These are phyloP conservation scores for Termitomyces sp. DNA, from an alignment of 768 basidiomycete species.

Conservation along the genomic window DNA sequence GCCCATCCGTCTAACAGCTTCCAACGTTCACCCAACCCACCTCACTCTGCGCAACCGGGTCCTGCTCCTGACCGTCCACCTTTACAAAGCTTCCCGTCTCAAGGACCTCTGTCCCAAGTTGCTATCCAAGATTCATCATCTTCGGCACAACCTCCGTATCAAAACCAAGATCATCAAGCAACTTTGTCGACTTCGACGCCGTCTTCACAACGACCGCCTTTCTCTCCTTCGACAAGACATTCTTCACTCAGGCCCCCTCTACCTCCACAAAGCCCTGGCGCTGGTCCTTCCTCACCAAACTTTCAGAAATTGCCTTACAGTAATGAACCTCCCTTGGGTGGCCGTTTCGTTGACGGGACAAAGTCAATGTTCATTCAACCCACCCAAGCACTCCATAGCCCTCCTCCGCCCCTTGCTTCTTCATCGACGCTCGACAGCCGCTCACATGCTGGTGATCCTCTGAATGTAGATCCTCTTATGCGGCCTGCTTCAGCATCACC, in stretches of 20 bases:
- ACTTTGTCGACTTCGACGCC: slow-evolving; percentile 29
- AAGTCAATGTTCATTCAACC: slow-evolving; percentile 78
- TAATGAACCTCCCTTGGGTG: slow-evolving; percentile 56
- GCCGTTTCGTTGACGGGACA: slow-evolving; percentile 70
- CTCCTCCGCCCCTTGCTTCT: slow-evolving; percentile 33
- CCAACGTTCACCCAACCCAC: slow-evolving; percentile 31
- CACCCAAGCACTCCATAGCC: slow-evolving; percentile 35
- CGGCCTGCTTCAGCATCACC: slow-evolving; percentile 31
- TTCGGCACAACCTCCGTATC: slow-evolving; percentile 23
- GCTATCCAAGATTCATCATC: slow-evolving; percentile 12
- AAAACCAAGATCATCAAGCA: slow-evolving; percentile 27
- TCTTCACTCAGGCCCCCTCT: slow-evolving; percentile 20
- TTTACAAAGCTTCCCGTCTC: slow-evolving; percentile 25
- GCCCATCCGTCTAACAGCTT: slow-evolving; percentile 32
- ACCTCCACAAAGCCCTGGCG: slow-evolving; percentile 48
- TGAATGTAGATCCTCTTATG: slow-evolving; percentile 34
- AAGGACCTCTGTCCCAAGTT: slow-evolving; percentile 20
- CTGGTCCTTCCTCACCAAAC: slow-evolving; percentile 50
- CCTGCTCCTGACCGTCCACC: slow-evolving; percentile 22
- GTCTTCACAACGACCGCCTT: slow-evolving; percentile 17
- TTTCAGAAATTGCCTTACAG: slow-evolving; percentile 28
- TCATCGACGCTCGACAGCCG: slow-evolving; percentile 33
- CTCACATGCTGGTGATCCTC: slow-evolving; percentile 25
- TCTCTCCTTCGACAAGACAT: slow-evolving; percentile 20
- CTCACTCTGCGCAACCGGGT: slow-evolving; percentile 31